These are phyloP conservation scores for Taiozyma sp. DNA, from an alignment of 1,139 yeast species.

Conservation along the genomic window DNA sequence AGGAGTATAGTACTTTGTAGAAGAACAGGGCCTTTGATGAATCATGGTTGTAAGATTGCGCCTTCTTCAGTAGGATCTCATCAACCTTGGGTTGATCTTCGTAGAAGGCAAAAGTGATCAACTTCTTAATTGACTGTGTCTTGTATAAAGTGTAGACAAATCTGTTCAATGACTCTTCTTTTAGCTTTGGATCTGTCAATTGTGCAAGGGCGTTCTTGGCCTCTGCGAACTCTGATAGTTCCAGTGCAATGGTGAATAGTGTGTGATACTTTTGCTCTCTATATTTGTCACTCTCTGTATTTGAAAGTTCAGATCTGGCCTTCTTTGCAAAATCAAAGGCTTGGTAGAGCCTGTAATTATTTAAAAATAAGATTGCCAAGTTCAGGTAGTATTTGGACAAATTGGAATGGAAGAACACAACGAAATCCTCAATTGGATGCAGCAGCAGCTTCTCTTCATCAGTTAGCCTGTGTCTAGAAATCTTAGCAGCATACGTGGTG, in stretches of 20 bases:
- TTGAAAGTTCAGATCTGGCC: slow-evolving; percentile 20
- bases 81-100: slow-evolving; percentile 30
- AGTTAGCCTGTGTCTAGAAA: slow-evolving; percentile 19
- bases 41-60: slow-evolving; percentile 25
- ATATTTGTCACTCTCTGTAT: slow-evolving; percentile 16
- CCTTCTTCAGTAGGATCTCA: slow-evolving; percentile 34
- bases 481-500: slow-evolving; percentile 18
- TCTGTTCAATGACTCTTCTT: slow-evolving; percentile 17
- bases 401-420: slow-evolving; percentile 17
- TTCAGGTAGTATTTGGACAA: slow-evolving; percentile 23
- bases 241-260: slow-evolving; percentile 21
- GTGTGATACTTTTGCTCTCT: slow-evolving; percentile 19
- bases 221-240: slow-evolving; percentile 19
- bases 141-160: slow-evolving; percentile 20
- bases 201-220: slow-evolving; percentile 20
- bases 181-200: slow-evolving; percentile 11
- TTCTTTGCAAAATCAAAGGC: slow-evolving; percentile 23
- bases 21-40: slow-evolving; percentile 35
- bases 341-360: slow-evolving; percentile 15
- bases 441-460: slow-evolving; percentile 10
- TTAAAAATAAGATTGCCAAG: slow-evolving; percentile 20
- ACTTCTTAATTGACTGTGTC: slow-evolving; percentile 20
- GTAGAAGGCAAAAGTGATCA: slow-evolving; percentile 18
- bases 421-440: slow-evolving; percentile 15
- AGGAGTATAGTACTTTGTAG: slow-evolving; percentile 49